Percentiles rank a stretch among this genome's conserved stretches.
phyloP scores from a whole-genome alignment of 2,329 filamentous ascomycete genomes.

The Xylaria sp. region DNA sequence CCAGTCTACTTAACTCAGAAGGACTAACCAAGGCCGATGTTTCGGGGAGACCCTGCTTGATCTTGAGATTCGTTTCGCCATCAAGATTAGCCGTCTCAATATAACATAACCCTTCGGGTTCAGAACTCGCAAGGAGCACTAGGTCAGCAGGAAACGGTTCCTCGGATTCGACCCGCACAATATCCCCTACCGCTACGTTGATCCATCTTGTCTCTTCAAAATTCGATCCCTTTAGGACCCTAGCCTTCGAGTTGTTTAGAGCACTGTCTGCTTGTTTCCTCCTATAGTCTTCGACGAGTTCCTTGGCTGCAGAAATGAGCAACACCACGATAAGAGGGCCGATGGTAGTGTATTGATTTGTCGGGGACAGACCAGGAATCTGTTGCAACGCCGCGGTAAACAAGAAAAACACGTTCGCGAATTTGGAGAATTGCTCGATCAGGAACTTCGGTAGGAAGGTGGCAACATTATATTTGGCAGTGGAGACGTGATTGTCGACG shows the following conservation, averaged over 20 bases:
- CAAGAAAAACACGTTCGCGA: constrained; percentile 99
- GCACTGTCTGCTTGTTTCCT: constrained; percentile 86
- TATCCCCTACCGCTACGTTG: constrained; percentile 90
- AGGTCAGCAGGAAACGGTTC: constrained; percentile 94
- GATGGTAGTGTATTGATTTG: constrained; percentile 95
- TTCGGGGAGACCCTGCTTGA: constrained; percentile 96
- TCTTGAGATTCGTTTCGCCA: constrained; percentile 97
- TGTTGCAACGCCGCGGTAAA: constrained; percentile 96
- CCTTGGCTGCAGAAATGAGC: constrained; percentile 94
- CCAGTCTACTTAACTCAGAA: constrained; percentile 83
- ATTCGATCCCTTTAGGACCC: constrained; percentile 81
- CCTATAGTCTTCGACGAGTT: constrained; percentile 92
- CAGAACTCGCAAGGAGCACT: constrained; percentile 90
- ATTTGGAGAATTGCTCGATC: constrained; percentile 98
- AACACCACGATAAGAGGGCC: constrained; percentile 91
- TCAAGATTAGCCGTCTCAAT: constrained; percentile 98
- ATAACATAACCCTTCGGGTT: constrained; percentile 97
- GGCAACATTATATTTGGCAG: constrained; percentile 93
- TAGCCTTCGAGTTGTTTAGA: constrained; percentile 87
- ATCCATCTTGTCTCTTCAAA: constrained; percentile 95
- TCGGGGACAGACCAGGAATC: constrained; percentile 93
- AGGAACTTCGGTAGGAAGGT: constrained; percentile 98
- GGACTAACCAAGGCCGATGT: constrained; percentile 88
- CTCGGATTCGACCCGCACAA: constrained; percentile 92
- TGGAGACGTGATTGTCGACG: constrained; percentile 96